Evolutionary conservation across 768 basidiomycete species (phyloP).

Genomic region (Leucogyrophana mollusca): DNA sequence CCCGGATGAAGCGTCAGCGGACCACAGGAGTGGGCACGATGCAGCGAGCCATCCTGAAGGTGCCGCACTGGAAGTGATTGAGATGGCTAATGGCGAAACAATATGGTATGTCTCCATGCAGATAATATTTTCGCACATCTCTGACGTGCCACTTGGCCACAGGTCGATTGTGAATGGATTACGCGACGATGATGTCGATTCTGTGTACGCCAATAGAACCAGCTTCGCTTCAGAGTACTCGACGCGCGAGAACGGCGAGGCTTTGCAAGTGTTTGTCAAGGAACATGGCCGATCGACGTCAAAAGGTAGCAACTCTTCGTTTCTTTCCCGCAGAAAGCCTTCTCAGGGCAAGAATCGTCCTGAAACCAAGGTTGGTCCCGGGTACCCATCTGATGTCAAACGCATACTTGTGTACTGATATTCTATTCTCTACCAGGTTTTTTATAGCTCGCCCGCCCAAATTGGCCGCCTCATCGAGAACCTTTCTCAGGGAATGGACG

Average conservation of each 20-base stretch:
- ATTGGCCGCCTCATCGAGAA: slow-evolving; percentile 83
- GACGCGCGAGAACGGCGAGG: slow-evolving; percentile 41
- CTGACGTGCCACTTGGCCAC: slow-evolving; percentile 3
- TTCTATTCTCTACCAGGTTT: slow-evolving; percentile 20
- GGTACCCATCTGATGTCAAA: slow-evolving; percentile 1
- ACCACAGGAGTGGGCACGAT: slow-evolving; percentile 18
- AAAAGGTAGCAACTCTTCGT: slow-evolving; percentile 59
- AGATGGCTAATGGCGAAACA: slow-evolving; percentile 84
- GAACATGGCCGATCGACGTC: slow-evolving; percentile 70
- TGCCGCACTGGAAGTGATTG: slow-evolving; percentile 75
- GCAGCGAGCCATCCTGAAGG: slow-evolving; percentile 38
- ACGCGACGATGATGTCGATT: slow-evolving; percentile 74
- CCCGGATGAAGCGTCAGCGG: slow-evolving; percentile 34
- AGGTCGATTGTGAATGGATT: slow-evolving; percentile 83
- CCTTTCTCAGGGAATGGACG: slow-evolving; percentile 78
- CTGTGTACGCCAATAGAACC: slow-evolving; percentile 60
- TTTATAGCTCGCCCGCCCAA: slow-evolving; percentile 59
- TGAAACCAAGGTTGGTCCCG: slow-evolving; percentile 73
- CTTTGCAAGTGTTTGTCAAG: slow-evolving; percentile 72
- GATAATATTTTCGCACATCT: not conserved
- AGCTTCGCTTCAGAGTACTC: slow-evolving; percentile 81
- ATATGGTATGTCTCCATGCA: slow-evolving; percentile 59
- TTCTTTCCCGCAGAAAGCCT: slow-evolving; percentile 60
- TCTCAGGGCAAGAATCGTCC: slow-evolving; percentile 59
- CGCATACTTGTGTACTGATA: slow-evolving; percentile 3